phyloP scores from a whole-genome alignment of 352 stramenopile genomes.

The Phytophthora ohioensis region DNA sequence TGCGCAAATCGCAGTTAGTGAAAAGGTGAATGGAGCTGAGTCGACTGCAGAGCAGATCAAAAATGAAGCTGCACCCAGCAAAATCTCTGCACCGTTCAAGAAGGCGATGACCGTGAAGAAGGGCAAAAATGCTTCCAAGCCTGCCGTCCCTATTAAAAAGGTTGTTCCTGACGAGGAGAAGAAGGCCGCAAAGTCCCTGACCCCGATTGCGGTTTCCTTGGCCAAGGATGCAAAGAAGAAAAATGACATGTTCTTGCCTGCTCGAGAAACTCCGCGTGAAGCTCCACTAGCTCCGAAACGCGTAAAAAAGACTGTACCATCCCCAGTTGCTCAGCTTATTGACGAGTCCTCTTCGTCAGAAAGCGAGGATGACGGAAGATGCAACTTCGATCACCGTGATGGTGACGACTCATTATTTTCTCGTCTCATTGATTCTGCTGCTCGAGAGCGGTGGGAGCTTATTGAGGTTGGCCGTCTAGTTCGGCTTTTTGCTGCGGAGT shows the following conservation, averaged over 20 bases:
- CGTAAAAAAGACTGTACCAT: neutral
- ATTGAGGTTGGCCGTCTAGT: slow-evolving; percentile 83
- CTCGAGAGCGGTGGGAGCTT: slow-evolving; percentile 79
- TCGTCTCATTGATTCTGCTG: slow-evolving; percentile 79
- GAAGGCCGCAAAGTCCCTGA: slow-evolving; percentile 12
- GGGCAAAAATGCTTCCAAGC: slow-evolving; percentile 1
- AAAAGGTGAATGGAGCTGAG: neutral
- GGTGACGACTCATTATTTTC: slow-evolving; percentile 57
- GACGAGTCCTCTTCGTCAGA: slow-evolving; percentile 35
- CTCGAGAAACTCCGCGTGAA: slow-evolving; percentile 10
- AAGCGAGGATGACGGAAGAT: slow-evolving; percentile 27
- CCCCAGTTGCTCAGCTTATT: slow-evolving; percentile 7
- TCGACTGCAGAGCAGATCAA: neutral
- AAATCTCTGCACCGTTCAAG: slow-evolving; percentile 6
- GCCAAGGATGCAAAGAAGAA: slow-evolving; percentile 29
- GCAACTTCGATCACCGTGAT: slow-evolving; percentile 18
- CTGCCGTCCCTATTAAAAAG: slow-evolving; percentile 5
- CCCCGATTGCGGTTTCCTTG: slow-evolving; percentile 31
- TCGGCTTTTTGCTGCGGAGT: slow-evolving; percentile 76
- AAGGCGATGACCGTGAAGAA: slow-evolving; percentile 1
- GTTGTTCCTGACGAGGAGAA: neutral
- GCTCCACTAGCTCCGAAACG: neutral
- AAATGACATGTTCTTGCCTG: slow-evolving; percentile 33
- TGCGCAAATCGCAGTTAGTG: neutral
- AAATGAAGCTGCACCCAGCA: neutral